Percentiles rank a stretch among this genome's conserved stretches.
Evolutionary conservation across 805 yeast species (phyloP).

Genomic region (Brettanomyces anomalus): DNA sequence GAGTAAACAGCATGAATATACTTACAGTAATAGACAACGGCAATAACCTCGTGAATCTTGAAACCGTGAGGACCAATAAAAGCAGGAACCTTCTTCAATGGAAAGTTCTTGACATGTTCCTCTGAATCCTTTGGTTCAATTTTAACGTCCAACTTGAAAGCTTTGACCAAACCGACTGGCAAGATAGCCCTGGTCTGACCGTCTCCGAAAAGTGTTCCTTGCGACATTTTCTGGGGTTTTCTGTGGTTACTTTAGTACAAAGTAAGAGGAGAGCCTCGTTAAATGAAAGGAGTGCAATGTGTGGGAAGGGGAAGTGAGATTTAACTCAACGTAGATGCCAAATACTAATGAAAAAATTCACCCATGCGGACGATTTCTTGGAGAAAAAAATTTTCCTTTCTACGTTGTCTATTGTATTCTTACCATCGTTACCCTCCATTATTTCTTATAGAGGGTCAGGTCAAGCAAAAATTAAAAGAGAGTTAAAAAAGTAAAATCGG

Average conservation of each 20-base stretch:
- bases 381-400: neutral
- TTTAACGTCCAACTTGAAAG: constrained; percentile 49
- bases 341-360: neutral
- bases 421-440: neutral
- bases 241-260: neutral
- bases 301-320: no score
- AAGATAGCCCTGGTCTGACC: constrained; percentile 24
- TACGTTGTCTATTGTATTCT: no score
- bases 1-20: constrained; percentile 6
- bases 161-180: constrained; percentile 39
- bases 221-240: constrained; percentile 19
- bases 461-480: neutral
- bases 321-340: no score
- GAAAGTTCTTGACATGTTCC: constrained; percentile 46
- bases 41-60: constrained; percentile 63
- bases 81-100: constrained; percentile 58
- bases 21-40: constrained; percentile 46
- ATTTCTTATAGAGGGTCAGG: neutral
- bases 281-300: neutral
- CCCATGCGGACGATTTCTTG: neutral
- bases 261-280: neutral
- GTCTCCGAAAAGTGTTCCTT: constrained; percentile 27
- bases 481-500: neutral
- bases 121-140: constrained; percentile 14
- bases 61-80: constrained; percentile 63